Percentiles rank a stretch among this genome's conserved stretches.
phyloP scores from a whole-genome alignment of 2,329 filamentous ascomycete species.

The Diaporthe sp. region DNA sequence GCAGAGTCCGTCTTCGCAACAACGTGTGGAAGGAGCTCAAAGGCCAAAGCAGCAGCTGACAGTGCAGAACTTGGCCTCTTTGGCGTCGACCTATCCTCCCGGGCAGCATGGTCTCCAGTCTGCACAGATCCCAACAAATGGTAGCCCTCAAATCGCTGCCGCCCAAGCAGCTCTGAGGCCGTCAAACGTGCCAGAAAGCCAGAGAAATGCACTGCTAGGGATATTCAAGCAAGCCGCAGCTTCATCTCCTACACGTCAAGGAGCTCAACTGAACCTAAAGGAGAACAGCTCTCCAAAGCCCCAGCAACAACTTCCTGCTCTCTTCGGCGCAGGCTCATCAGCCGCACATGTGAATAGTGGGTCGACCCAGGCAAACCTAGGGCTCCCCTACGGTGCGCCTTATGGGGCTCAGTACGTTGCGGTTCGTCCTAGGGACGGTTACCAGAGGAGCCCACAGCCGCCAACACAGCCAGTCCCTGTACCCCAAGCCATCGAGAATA shows the following conservation, averaged over 20 bases:
- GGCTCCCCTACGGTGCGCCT: conserved; percentile 38
- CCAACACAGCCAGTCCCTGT: not conserved
- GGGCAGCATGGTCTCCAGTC: not conserved
- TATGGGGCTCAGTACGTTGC: conserved; percentile 34
- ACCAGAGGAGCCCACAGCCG: not conserved
- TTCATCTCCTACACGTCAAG: conserved; percentile 42
- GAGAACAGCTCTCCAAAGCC: conserved; percentile 26
- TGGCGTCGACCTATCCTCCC: conserved; percentile 44
- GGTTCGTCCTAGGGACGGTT: conserved; percentile 18
- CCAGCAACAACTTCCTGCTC: conserved; percentile 29
- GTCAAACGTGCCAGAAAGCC: conserved; percentile 52
- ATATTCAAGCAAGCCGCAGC: conserved; percentile 66
- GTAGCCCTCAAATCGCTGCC: conserved; percentile 23
- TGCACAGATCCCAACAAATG: conserved; percentile 21
- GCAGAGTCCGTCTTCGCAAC: conserved; percentile 36
- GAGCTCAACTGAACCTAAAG: conserved; percentile 31
- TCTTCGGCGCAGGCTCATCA: conserved; percentile 46
- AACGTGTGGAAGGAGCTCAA: conserved; percentile 37
- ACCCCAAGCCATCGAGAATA: not conserved
- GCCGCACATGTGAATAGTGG: conserved; percentile 50
- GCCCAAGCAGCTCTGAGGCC: conserved; percentile 34
- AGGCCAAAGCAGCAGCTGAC: conserved; percentile 39
- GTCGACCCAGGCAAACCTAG: conserved; percentile 50
- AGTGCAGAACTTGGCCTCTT: conserved; percentile 25
- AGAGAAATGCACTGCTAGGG: conserved; percentile 64